phyloP scores from a whole-genome alignment of 2,329 filamentous ascomycete species.

The Coniochaeta sp. region DNA sequence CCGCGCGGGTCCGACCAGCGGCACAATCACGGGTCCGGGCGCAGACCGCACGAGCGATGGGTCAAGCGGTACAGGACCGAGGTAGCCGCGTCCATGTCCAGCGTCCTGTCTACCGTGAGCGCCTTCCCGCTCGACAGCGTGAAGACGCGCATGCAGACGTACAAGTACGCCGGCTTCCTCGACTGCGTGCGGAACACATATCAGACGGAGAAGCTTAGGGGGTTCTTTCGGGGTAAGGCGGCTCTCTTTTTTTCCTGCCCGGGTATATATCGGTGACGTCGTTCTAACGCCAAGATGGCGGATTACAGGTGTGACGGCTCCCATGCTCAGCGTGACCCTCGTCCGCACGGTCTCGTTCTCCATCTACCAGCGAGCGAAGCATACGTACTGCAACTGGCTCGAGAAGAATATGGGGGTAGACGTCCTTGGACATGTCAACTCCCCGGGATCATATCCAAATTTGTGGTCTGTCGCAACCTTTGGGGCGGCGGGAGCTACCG shows the following conservation, averaged over 20 bases:
- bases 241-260: constrained; percentile 5
- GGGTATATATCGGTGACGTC: neutral
- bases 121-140: constrained; percentile 87
- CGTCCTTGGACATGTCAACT: constrained; percentile 66
- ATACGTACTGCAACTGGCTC: constrained; percentile 64
- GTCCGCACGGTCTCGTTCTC: constrained; percentile 32
- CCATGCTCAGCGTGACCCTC: constrained; percentile 51
- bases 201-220: constrained; percentile 60
- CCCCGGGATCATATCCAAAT: constrained; percentile 62
- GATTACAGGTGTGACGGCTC: constrained; percentile 61
- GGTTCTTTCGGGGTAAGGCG: constrained; percentile 70
- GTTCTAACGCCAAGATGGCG: neutral
- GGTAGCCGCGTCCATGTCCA: constrained; percentile 70
- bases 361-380: constrained; percentile 67
- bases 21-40: constrained; percentile 3
- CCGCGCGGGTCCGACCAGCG: neutral
- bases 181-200: constrained; percentile 74
- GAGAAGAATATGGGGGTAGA: constrained; percentile 60
- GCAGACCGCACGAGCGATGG: constrained; percentile 32
- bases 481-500: constrained; percentile 68
- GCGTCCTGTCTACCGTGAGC: constrained; percentile 68
- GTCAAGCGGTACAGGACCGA: constrained; percentile 74
- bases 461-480: constrained; percentile 69
- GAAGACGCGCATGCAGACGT: constrained; percentile 86
- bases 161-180: constrained; percentile 66